phyloP scores from a whole-genome alignment of 148 eudicot species.

The Chenopodium berlandieri region DNA sequence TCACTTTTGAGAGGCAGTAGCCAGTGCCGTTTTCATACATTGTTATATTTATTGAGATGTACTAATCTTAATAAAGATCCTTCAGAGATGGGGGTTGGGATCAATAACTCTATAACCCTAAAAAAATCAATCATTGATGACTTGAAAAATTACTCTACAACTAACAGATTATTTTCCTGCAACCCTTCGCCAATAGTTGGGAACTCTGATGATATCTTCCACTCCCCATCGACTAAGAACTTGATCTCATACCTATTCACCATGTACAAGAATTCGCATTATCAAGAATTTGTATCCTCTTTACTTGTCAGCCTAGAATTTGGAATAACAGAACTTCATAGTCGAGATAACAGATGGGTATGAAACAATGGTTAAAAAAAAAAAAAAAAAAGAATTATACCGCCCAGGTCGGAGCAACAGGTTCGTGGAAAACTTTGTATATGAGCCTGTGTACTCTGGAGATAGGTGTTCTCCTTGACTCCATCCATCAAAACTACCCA shows the following conservation, averaged over 20 bases:
- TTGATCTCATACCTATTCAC: constrained; percentile 56
- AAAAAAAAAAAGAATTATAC: constrained; percentile 28
- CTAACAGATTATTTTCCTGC: constrained; percentile 66
- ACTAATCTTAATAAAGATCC: background rate
- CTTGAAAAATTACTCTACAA: constrained; percentile 49
- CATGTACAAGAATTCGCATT: background rate
- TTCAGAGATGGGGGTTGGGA: background rate
- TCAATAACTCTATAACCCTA: background rate
- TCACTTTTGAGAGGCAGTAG: background rate
- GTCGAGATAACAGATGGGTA: background rate
- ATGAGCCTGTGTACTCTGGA: constrained; percentile 78
- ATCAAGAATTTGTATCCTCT: background rate
- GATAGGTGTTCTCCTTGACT: constrained; percentile 88
- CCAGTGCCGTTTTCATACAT: too few relatives aligned
- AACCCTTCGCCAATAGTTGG: constrained; percentile 78
- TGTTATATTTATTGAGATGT: background rate
- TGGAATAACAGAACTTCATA: background rate
- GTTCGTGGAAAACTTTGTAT: constrained; percentile 62
- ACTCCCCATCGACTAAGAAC: constrained; percentile 92
- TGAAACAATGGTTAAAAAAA: background rate
- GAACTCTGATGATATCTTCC: constrained; percentile 72
- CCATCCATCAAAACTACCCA: constrained; percentile 98
- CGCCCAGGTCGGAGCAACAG: constrained; percentile 89
- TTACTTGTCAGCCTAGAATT: background rate
- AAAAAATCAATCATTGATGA: background rate